Evolutionary conservation across 169 alveolate species (phyloP).

Genomic region (Besnoitia besnoiti): DNA sequence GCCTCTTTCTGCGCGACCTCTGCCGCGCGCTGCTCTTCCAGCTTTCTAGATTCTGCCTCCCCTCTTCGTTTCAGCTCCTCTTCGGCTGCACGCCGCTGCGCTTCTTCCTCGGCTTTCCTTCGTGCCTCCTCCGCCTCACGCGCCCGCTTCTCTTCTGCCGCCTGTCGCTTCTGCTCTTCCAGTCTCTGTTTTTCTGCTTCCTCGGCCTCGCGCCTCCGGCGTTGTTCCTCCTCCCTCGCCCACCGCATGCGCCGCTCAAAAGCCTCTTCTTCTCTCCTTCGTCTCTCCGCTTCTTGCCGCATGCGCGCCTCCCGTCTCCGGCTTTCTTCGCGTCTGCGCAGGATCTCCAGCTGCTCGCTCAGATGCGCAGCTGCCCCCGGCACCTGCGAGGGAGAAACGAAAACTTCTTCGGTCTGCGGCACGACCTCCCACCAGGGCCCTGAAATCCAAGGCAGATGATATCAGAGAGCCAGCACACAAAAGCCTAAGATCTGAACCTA

Average conservation of each 20-base stretch:
- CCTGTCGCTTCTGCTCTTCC: not conserved
- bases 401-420: conserved; percentile 5
- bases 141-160: not conserved
- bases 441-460: not conserved
- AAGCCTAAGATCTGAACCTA: too few species aligned
- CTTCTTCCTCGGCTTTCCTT: not conserved
- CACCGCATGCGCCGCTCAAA: conserved; percentile 5
- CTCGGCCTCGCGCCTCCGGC: conserved; percentile 33
- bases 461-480: too few species aligned
- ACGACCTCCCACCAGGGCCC: conserved; percentile 39
- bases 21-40: not conserved
- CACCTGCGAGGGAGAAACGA: not conserved
- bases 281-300: not conserved
- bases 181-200: conserved; percentile 16
- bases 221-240: conserved; percentile 11
- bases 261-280: conserved; percentile 13
- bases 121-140: not conserved
- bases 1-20: not conserved
- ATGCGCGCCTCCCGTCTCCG: not conserved
- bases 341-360: not conserved
- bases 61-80: not conserved
- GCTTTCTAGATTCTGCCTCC: not conserved
- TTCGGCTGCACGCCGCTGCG: not conserved
- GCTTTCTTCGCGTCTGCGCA: not conserved
- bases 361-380: conserved; percentile 13